phyloP scores from a whole-genome alignment of 2,329 filamentous ascomycete genomes.

The Hypoxylon sp. region DNA sequence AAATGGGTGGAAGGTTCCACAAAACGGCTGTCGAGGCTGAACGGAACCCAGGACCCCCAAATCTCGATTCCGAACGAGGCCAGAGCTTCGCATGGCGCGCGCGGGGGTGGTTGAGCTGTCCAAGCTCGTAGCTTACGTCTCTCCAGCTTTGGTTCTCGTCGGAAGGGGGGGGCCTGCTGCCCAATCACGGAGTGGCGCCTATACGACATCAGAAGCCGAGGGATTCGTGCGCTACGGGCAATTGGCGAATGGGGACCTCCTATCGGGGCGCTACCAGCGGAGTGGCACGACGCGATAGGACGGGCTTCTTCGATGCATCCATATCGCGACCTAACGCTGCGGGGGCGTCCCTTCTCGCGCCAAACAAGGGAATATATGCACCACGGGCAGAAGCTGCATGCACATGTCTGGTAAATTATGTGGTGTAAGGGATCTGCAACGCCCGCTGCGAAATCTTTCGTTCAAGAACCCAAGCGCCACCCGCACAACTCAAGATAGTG shows the following conservation, averaged over 20 bases:
- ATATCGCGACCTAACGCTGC: slow-evolving; percentile 29
- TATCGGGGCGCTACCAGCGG: slow-evolving; percentile 27
- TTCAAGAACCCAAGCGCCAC: slow-evolving; percentile 24
- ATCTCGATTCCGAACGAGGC: slow-evolving; percentile 30
- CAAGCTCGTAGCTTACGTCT: slow-evolving; percentile 26
- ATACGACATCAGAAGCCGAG: slow-evolving; percentile 18
- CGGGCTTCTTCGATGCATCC: slow-evolving; percentile 18
- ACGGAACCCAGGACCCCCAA: slow-evolving; percentile 15
- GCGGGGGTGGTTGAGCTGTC: slow-evolving; percentile 22
- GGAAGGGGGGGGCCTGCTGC: slow-evolving; percentile 20
- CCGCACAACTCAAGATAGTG: slow-evolving; percentile 27
- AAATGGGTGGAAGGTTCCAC: slow-evolving; percentile 33
- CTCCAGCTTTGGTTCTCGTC: slow-evolving; percentile 24
- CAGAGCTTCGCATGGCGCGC: slow-evolving; percentile 26
- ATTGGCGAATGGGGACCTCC: slow-evolving; percentile 33
- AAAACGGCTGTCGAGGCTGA: slow-evolving; percentile 34
- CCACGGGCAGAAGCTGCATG: slow-evolving; percentile 34
- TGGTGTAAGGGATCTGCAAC: slow-evolving; percentile 37
- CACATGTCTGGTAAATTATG: slow-evolving; percentile 32
- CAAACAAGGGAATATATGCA: slow-evolving; percentile 26
- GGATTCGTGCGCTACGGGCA: slow-evolving; percentile 29
- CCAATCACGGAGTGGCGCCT: slow-evolving; percentile 32
- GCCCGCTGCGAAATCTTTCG: slow-evolving; percentile 14
- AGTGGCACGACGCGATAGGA: slow-evolving; percentile 41
- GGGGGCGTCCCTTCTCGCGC: slow-evolving; percentile 6